phyloP scores from a whole-genome alignment of 345 rosid genomes.

The Microthlaspi erraticum region DNA sequence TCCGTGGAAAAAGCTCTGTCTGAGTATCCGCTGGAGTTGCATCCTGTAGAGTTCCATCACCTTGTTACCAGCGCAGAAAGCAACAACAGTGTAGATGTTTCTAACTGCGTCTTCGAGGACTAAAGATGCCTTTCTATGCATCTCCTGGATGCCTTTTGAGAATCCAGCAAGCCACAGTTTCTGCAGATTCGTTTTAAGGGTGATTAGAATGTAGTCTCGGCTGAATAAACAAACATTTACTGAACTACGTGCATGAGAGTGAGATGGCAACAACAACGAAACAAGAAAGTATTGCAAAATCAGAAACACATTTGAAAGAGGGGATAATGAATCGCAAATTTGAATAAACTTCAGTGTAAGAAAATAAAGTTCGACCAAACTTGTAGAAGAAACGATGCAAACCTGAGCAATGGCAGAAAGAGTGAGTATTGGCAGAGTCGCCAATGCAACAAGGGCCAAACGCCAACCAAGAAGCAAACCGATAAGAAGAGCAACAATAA shows the following conservation, averaged over 20 bases:
- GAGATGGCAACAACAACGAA: neutral
- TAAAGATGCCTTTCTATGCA: slow-evolving; percentile 98
- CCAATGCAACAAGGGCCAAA: slow-evolving; percentile 92
- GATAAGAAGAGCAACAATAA: slow-evolving; percentile 84
- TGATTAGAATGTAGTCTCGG: neutral
- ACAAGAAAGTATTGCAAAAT: neutral
- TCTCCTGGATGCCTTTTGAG: slow-evolving; percentile 98
- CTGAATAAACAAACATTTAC: slow-evolving; percentile 4
- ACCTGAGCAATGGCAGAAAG: slow-evolving; percentile 98
- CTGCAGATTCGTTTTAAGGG: slow-evolving; percentile 53
- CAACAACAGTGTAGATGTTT: slow-evolving; percentile 97
- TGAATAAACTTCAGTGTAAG: neutral
- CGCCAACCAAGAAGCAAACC: slow-evolving; percentile 91
- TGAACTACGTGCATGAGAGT: neutral
- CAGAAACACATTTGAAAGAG: slow-evolving; percentile 20
- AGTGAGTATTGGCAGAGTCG: slow-evolving; percentile 85
- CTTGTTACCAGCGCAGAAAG: slow-evolving; percentile 98
- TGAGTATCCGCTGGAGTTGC: slow-evolving; percentile 82
- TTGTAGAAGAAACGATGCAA: slow-evolving; percentile 35
- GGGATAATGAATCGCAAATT: neutral
- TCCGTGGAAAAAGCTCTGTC: slow-evolving; percentile 88
- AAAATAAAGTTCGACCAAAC: neutral
- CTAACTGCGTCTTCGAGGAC: slow-evolving; percentile 99
- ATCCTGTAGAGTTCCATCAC: slow-evolving; percentile 96
- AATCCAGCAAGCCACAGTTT: slow-evolving; percentile 99